Conservation (phyloP, 257 asterid species). For the Dorcoceras hygrometricum region DNA sequence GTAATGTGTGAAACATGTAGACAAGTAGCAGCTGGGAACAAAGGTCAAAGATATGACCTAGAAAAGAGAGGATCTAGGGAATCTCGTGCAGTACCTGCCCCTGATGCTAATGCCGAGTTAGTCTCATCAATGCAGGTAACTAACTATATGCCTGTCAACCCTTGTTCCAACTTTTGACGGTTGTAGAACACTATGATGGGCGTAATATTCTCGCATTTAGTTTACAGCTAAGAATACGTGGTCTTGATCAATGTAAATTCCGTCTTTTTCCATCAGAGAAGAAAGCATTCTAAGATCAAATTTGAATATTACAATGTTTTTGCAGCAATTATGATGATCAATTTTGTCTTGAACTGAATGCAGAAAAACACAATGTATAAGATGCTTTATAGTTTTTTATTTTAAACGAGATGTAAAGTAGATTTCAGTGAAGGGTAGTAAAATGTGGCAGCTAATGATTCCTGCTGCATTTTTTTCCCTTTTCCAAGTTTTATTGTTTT, state of each 20-base stretch:
- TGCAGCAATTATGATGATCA: background rate
- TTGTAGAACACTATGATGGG: background rate
- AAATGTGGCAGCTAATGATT: background rate
- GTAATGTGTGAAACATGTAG: slow-evolving; percentile 39
- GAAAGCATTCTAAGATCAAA: background rate
- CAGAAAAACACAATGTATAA: background rate
- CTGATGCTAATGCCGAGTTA: slow-evolving; percentile 78
- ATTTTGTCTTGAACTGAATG: background rate
- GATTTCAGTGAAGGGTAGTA: background rate
- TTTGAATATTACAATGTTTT: background rate
- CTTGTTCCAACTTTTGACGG: background rate
- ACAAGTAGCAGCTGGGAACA: slow-evolving; percentile 63
- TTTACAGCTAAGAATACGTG: background rate
- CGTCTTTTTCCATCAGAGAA: background rate
- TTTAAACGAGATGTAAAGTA: background rate
- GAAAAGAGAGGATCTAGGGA: slow-evolving; percentile 62
- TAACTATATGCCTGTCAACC: background rate
- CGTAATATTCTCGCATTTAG: background rate
- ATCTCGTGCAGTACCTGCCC: slow-evolving; percentile 78
- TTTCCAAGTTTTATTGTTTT: background rate
- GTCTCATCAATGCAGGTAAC: slow-evolving; percentile 72
- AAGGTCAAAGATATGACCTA: slow-evolving; percentile 50
- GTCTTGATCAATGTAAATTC: background rate
- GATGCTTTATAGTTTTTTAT: background rate
- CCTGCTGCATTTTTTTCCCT: background rate